A percentile compares a stretch with the other conserved stretches of the same genome.
These are phyloP conservation scores for Gossypium rotundifolium DNA, from an alignment of 345 rosid genomes.

Conservation along the genomic window DNA sequence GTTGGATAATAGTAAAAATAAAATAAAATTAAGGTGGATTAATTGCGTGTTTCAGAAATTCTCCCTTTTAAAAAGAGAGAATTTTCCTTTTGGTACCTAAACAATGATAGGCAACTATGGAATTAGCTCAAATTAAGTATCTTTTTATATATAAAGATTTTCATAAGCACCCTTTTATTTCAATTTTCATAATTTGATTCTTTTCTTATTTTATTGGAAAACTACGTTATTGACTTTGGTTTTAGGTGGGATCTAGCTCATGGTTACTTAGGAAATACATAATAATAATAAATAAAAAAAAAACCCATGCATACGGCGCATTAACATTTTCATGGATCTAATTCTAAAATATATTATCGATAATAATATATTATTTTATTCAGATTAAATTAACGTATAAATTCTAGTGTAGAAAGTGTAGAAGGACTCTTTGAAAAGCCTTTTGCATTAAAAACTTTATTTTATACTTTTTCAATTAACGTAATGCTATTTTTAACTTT, in stretches of 20 bases:
- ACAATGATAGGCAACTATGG: neutral
- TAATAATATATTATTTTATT: neutral
- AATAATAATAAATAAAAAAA: too few relatives aligned
- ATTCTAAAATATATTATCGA: neutral
- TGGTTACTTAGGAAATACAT: neutral
- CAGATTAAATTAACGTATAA: neutral
- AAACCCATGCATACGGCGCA: too few relatives aligned
- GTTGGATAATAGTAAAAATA: neutral
- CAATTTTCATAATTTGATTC: too few relatives aligned
- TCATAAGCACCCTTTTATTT: too few relatives aligned
- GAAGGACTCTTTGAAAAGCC: too few relatives aligned
- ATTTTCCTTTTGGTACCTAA: neutral
- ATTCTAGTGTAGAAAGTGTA: too few relatives aligned
- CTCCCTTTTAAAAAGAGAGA: slow-evolving; percentile 4
- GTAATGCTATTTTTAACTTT: neutral
- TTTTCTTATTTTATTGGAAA: too few relatives aligned
- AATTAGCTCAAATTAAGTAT: too few relatives aligned
- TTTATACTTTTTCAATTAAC: neutral
- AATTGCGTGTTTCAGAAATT: neutral
- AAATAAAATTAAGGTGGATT: neutral
- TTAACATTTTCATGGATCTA: too few relatives aligned
- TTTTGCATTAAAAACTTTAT: too few relatives aligned
- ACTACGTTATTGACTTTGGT: neutral
- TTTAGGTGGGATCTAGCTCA: neutral
- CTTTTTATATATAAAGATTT: too few relatives aligned